A percentile compares a stretch with the other conserved stretches of the same genome.
These are phyloP conservation scores for Gleditsia sinensis DNA, from an alignment of 306 rosid species.

Conservation along the genomic window DNA sequence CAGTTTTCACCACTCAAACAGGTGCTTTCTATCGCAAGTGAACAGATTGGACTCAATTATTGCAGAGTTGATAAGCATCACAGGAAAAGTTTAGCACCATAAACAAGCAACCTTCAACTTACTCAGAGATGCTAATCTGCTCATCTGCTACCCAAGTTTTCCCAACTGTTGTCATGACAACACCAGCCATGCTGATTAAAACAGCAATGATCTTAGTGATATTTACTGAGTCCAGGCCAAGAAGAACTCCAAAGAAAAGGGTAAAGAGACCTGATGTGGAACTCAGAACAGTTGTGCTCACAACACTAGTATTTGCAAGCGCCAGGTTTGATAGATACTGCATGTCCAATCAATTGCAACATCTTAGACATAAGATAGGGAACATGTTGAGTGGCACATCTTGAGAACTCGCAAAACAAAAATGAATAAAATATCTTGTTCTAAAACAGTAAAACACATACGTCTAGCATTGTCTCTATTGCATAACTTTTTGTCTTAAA, in stretches of 20 bases:
- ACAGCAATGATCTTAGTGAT: conserved; percentile 61
- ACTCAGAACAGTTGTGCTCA: conserved; percentile 66
- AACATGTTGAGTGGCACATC: conserved; percentile 7
- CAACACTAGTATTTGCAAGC: conserved; percentile 75
- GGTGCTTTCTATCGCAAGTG: not conserved
- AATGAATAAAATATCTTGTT: not conserved
- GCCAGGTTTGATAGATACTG: conserved; percentile 77
- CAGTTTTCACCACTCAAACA: not conserved
- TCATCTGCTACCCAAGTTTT: conserved; percentile 69
- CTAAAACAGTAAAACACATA: not conserved
- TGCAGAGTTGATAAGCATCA: not conserved
- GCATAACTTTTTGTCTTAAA: not conserved
- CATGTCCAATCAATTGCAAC: conserved; percentile 28
- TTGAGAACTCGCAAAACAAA: not conserved
- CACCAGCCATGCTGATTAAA: conserved; percentile 70
- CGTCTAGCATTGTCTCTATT: not conserved
- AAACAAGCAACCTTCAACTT: conserved; percentile 38
- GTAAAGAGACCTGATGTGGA: conserved; percentile 74
- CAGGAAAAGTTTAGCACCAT: not conserved
- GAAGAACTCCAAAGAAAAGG: conserved; percentile 68
- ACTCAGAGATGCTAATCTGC: conserved; percentile 50
- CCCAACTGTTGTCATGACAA: conserved; percentile 66
- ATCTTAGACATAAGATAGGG: not conserved
- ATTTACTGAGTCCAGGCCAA: conserved; percentile 62
- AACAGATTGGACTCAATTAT: not conserved